Evolutionary conservation across 1,284 basidiomycete species (phyloP), one percentile per base, ranked within the genome.

Genomic region (Lignosus rhinocerotis): DNA sequence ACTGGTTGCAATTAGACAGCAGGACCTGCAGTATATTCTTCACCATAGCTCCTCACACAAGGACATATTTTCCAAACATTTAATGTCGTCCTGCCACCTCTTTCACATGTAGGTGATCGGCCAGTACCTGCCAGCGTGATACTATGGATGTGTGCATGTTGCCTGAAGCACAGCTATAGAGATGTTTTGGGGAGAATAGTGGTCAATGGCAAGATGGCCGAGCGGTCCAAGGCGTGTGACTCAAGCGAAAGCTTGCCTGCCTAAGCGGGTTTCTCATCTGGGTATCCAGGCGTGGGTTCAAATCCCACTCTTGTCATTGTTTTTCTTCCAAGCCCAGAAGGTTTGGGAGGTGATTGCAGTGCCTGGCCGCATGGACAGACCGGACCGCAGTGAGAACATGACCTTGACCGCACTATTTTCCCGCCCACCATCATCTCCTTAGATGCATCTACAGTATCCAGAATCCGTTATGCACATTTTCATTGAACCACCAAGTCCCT

Each of bases 211-310:
- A 61, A 61, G 59, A 61, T 61, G 59, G 59, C 59, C 59, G 59
- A 61, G 59, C 59, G 59, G 59, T 61, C 59, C 59, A 61, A 61
- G 59, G 59, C 59, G 59, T 61, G 59, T 61, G 59, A 61, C 59
- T 61, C 59, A 61, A 61, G 59, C 59, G 59, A 58, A 58, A 61
- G 59, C 59, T 61, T 61, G 59, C 59, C 59, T 58, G 59, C 59
- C 44, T 38, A 16, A 44, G 59, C 59, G 59, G 59, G 59, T 61
- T 61, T 61, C 59, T 61, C 59, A 61, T 61, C 59, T 61, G 59
- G 59, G 59, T 61, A 61, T 61, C 59, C 59, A 61, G 59, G 59
- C 59, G 56, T 49, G 59, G 59, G 59, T 61, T 61, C 59, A 58
- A 61, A 61, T 61, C 59, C 59, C 59, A 49, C 56, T 61, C 59